Percentiles rank a stretch among this genome's conserved stretches.
Conservation (phyloP, 441 rosid species). For the Euphorbia corollata region DNA sequence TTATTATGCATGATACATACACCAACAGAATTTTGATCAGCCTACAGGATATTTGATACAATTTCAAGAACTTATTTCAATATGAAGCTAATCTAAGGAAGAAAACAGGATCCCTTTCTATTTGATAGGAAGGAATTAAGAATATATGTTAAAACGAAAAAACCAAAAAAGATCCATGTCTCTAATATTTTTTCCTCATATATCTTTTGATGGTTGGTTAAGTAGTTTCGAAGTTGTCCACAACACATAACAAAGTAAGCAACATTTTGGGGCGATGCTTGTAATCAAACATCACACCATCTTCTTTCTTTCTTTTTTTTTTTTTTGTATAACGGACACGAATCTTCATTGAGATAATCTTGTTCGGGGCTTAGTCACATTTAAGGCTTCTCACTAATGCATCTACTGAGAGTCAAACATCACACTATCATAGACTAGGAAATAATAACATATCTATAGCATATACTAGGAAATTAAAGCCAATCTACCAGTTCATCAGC, state of each 20-base stretch:
- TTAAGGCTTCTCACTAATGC: no score
- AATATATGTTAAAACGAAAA: neutral
- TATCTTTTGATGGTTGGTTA: neutral
- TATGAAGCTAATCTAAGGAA: neutral
- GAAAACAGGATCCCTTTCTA: neutral
- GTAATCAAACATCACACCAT: neutral
- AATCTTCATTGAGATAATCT: neutral
- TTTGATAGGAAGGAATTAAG: neutral
- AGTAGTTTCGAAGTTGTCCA: neutral
- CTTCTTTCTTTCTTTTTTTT: no score
- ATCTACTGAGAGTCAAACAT: slow-evolving; percentile 8
- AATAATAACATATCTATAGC: slow-evolving; percentile 14
- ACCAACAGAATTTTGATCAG: neutral
- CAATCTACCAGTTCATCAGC: slow-evolving; percentile 59
- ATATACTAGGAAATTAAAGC: slow-evolving; percentile 23
- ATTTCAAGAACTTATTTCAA: neutral
- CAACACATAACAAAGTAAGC: neutral
- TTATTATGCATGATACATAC: neutral
- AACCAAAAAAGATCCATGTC: neutral
- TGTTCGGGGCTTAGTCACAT: neutral
- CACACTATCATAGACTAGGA: slow-evolving; percentile 21
- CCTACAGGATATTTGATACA: neutral
- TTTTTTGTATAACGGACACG: no score
- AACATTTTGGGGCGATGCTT: neutral
- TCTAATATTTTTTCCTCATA: neutral